phyloP scores from a whole-genome alignment of 1,139 yeast species.

The Pneumocystis sp. region DNA sequence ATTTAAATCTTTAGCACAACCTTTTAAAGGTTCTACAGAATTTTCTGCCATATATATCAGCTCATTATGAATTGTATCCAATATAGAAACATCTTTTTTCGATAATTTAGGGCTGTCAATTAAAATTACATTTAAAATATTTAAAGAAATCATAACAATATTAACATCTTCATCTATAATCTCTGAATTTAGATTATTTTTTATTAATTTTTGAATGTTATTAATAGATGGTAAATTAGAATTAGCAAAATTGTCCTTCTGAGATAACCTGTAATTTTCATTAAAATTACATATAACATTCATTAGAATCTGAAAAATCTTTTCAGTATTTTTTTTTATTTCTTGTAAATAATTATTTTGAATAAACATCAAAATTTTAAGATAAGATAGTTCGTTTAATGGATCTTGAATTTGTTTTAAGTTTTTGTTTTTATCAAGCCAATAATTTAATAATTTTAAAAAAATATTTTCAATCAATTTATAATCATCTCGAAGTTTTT shows the following conservation, averaged over 20 bases:
- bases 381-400: neutral
- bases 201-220: neutral
- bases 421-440: neutral
- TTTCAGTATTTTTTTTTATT: neutral
- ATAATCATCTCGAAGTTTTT: constrained; percentile 5
- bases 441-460: neutral
- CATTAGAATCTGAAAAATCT: neutral
- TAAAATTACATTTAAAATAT: neutral
- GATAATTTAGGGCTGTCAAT: neutral
- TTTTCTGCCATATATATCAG: neutral
- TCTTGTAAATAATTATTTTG: neutral
- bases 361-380: neutral
- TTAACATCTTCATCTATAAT: neutral
- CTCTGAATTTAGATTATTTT: neutral
- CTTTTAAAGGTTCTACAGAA: neutral
- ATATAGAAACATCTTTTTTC: neutral
- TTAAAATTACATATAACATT: neutral
- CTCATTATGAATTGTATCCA: neutral
- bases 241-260: neutral
- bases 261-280: neutral
- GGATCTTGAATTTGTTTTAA: neutral
- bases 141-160: neutral
- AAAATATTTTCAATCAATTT: constrained; percentile 15
- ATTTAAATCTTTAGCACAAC: constrained; percentile 1
- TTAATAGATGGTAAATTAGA: neutral